Base-by-base conservation (phyloP, 73 alveolate genomes). In the Stentor roeselii region DNA sequence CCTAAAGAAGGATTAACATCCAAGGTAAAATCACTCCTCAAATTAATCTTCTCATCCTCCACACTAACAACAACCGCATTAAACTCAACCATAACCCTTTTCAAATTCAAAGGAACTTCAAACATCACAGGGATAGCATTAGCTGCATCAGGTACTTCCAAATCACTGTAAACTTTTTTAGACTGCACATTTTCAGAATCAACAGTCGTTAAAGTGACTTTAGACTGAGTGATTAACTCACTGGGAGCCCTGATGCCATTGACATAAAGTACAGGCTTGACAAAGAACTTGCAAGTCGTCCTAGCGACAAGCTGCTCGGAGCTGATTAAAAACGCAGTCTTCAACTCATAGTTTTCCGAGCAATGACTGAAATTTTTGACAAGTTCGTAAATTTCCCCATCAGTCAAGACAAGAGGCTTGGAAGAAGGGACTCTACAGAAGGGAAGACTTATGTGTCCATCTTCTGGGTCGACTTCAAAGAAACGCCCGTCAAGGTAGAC, bases 101-200 rank as follows among this genome's bases (percentile, higher is more conserved):
- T 86, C 76, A 95, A 86, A 86, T 91, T 82, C 58, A 96, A 93
- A 30, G 99, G 99, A 60, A 95, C 96, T 84, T 93, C 87, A 74
- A 95, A 92, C 59, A 91, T 96, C 40, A 95, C 27, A 30, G 21
- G 80, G 59, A 87, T 91, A 77, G 82, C 76, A 76, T 90, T 95
- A 58, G 83, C 86, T 78, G 84, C 83, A 41, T 86, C 91, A 78
- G 83, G 83, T 82, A 93, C 86, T 30, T 60, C 74, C 77, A 95
- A 75, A 75, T 92, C 84, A 3, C 91, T 95, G 61, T 87, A 91
- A 27, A 88, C 75, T 60, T 92, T 93, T 3, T 92, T 86, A 14
- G 88, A 87, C 3, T 97, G 96, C 42, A 93, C 86, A 59, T 83
- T 78, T 74, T 93, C 95, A 42, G 86, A 89, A 42, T 93, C 88